Percentiles rank a stretch among this genome's conserved stretches.
Conservation (phyloP, 257 asterid species). For the Gentiana dahurica region DNA sequence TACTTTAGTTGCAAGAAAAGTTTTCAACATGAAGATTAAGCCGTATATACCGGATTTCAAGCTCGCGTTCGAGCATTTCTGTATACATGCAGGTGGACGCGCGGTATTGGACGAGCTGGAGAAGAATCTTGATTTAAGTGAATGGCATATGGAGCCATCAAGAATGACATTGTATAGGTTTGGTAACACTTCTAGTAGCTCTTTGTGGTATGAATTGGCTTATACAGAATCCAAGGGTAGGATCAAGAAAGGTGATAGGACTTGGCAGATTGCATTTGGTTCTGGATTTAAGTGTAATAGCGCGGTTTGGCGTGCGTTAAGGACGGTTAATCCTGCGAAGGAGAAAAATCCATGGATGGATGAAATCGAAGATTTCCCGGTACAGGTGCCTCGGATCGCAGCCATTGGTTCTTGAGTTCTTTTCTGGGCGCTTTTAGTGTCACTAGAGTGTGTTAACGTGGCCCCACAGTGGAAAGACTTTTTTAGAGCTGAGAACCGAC, state of each 20-base stretch:
- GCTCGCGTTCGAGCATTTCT: slow-evolving; percentile 41
- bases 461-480: no score
- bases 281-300: slow-evolving; percentile 51
- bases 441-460: no score
- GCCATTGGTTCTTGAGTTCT: slow-evolving; percentile 12
- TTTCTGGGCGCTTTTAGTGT: no score
- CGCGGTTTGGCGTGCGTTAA: slow-evolving; percentile 41
- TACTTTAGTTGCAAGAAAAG: slow-evolving; percentile 38
- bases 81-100: slow-evolving; percentile 47
- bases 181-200: slow-evolving; percentile 44
- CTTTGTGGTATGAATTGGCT: slow-evolving; percentile 44
- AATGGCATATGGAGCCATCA: slow-evolving; percentile 53
- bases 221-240: slow-evolving; percentile 44
- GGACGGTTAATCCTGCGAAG: slow-evolving; percentile 30
- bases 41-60: slow-evolving; percentile 44
- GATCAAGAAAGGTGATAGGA: slow-evolving; percentile 32
- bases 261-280: slow-evolving; percentile 52
- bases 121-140: slow-evolving; percentile 31
- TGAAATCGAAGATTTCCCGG: slow-evolving; percentile 43
- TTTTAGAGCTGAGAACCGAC: no score
- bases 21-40: slow-evolving; percentile 32
- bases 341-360: slow-evolving; percentile 54
- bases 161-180: slow-evolving; percentile 47
- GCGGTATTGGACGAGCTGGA: slow-evolving; percentile 39
- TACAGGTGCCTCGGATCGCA: slow-evolving; percentile 22